Evolutionary conservation across 306 rosid species (phyloP).

Genomic region (Prinsepia uniflora): DNA sequence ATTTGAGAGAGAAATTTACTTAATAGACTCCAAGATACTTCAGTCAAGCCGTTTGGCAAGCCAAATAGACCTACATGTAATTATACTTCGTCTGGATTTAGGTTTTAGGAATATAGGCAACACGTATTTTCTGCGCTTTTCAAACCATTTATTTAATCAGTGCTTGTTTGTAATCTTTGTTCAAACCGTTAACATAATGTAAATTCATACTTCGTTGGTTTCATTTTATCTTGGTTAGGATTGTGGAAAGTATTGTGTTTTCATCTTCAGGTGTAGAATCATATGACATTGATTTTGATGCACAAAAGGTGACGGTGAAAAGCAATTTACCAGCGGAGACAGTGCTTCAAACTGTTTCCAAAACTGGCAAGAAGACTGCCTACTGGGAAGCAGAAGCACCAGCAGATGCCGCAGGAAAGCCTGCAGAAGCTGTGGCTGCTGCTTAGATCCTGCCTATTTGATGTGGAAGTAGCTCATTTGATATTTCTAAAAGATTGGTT

Average conservation of each 20-base stretch:
- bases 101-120: neutral
- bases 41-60: too few relatives aligned
- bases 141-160: neutral
- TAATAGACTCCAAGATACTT: neutral
- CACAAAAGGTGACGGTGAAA: slow-evolving; percentile 91
- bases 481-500: slow-evolving; percentile 15
- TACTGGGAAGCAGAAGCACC: slow-evolving; percentile 65
- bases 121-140: neutral
- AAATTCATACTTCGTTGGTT: neutral
- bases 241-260: neutral
- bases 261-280: slow-evolving; percentile 73
- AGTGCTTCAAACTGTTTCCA: slow-evolving; percentile 73
- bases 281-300: slow-evolving; percentile 75
- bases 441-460: slow-evolving; percentile 28
- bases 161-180: neutral
- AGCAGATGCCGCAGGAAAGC: slow-evolving; percentile 33
- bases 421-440: slow-evolving; percentile 47
- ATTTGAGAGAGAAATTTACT: neutral
- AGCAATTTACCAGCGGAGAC: slow-evolving; percentile 62
- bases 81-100: neutral
- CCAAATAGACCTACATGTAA: too few relatives aligned
- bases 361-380: slow-evolving; percentile 85
- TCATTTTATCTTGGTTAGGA: neutral
- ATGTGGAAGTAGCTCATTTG: slow-evolving; percentile 20
- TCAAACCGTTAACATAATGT: neutral